Base-by-base conservation (phyloP, 495 filamentous ascomycete genomes). In the Corynascus novoguineensis region DNA sequence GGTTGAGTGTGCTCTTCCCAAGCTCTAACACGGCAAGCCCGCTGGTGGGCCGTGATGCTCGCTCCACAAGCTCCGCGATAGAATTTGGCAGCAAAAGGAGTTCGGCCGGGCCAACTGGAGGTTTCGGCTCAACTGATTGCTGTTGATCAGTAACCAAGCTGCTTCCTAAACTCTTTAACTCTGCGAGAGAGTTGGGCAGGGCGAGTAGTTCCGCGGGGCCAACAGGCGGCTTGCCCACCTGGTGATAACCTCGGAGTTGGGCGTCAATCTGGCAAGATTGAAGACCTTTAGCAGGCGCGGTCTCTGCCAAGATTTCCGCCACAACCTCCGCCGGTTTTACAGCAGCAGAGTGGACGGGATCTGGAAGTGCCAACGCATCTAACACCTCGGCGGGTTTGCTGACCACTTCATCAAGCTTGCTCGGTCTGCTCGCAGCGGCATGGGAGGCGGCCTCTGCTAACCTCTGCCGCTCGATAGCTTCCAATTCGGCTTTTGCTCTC, bases 401-500 rank as follows among this genome's bases (percentile, higher is more conserved):
- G n/a, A 50, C 49, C 37, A 9, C 24, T 32, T 49, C 21, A 21
- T 50, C 29, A 14, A 9, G 7, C 14, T 47, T 32, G 25, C 4
- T 14, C 69, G 28, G 14, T 19, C 19, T 22, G 5, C 15, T 21
- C 0, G 47, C 22, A 3, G 32, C 40, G 2, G 56, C 42, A 10
- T 53, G 44, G 14, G 59, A 65, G 34, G 77, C 73, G 34, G 79
- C 79, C 64, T 90, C 88, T 21, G 82, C 79, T 40, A 75, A 77
- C 17, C 86, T 71, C 65, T 84, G 86, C 65, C 83, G 75, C 57
- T 92, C 85, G 61, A 96, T 86, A 12, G 82, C 83, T 63, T 95
- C 82, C 60, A 85, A 81, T 67, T 97, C 88, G 49, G 82, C 82
- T 59, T 85, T 81, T n/a, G 95, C 95, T 65, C 93, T 77, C 64